Percentiles rank a stretch among this genome's conserved stretches.
These are phyloP conservation scores for Ganoderma leucocontextum DNA, from an alignment of 1,284 basidiomycete species.

Conservation along the genomic window DNA sequence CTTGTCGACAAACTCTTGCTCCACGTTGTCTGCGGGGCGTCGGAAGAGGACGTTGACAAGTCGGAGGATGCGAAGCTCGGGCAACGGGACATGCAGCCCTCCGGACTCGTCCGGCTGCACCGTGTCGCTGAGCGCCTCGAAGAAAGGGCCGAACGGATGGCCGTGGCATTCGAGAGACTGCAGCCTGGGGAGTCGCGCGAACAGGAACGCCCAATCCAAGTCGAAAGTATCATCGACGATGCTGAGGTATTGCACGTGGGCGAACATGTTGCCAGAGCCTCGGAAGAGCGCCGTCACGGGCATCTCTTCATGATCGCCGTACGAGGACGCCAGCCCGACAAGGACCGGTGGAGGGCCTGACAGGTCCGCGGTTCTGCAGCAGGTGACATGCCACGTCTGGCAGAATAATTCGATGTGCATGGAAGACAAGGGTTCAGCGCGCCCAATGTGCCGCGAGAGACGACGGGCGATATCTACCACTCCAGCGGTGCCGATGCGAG, in stretches of 20 bases:
- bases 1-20: constrained; percentile 5
- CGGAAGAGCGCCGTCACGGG: not conserved
- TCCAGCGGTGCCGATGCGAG: not conserved
- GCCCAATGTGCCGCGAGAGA: not conserved
- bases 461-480: not conserved
- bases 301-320: not conserved
- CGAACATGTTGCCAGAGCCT: constrained; percentile 2
- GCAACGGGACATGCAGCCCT: not conserved
- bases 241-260: not conserved
- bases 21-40: not conserved
- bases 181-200: not conserved
- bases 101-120: not conserved
- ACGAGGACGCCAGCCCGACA: not conserved
- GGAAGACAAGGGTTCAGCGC: not conserved
- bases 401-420: not conserved
- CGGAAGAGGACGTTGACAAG: constrained; percentile 6
- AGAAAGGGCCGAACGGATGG: constrained; percentile 7
- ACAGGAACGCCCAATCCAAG: not conserved
- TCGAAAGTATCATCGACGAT: not conserved
- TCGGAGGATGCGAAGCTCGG: constrained; percentile 4
- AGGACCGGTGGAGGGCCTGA: no score
- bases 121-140: not conserved
- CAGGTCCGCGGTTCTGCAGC: not conserved
- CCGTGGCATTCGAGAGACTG: not conserved
- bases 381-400: not conserved